Evolutionary conservation across 352 stramenopile species (phyloP), one percentile per base, ranked within the genome.

Genomic region (Phytophthora syringae): DNA sequence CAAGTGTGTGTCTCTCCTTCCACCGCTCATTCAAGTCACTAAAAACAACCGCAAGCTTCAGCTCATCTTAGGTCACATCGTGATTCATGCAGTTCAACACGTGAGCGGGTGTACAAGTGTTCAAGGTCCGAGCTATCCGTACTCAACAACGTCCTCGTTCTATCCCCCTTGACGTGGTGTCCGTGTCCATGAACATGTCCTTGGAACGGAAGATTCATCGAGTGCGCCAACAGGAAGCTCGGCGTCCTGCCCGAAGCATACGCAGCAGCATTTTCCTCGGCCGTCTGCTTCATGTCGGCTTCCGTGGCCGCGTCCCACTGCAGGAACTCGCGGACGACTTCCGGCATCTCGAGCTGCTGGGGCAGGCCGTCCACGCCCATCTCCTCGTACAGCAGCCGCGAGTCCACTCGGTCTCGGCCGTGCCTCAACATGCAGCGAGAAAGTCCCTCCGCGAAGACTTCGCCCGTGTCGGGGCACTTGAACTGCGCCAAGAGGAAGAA

Each of bases 401-500:
- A 81, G 53, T 83, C 74, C 44, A 88, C 64, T 7, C 74, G 57
- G 10, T 88, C 74, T 36, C 79, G 67, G 34, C 84, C 81, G 25
- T 86, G 70, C 28, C 80, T 78, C 47, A 90, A 53, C 70, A 87
- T 90, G 43, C 82, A 78, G 44, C 82, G 81, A 37, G 77, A 83
- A 7, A 92, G 47, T 0, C 84, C 81, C 43, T 92, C 84, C 11
- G 84, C 84, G 44, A 83, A 90, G 24, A 92, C 37, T 24, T 86
- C 71, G 5, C 74, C 75, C 21, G 78, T 88, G n/a, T 84, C 74
- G 5, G 84, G 84, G 39, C 78, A 90, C 60, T 82, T 80, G 54
- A 92, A 90, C 56, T 89, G 81, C 36, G 77, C 73, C 21, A 87
- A 62, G 12, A 90, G 55, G 60, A 84, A 90, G 52, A 92, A 74